Evolutionary conservation across 1,284 basidiomycete genomes (phyloP).

Genomic region (Chondrostereum purpureum): DNA sequence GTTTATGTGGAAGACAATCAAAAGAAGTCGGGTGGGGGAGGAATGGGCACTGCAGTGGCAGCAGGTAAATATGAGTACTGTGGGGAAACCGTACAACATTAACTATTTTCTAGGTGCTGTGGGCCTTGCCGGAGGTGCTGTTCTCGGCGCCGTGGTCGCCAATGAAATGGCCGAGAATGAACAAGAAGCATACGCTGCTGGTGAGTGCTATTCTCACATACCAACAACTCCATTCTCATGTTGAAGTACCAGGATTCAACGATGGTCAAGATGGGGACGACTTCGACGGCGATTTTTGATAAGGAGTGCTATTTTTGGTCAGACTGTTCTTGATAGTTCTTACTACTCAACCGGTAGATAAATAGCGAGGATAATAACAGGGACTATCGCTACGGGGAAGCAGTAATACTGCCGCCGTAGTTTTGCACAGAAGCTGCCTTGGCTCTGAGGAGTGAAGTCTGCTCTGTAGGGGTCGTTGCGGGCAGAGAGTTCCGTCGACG

Average conservation of each 20-base stretch:
- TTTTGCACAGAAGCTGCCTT: too few relatives aligned
- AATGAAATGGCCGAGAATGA: constrained; percentile 33
- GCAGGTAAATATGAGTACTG: too few relatives aligned
- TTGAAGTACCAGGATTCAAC: constrained; percentile 2
- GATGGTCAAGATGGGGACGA: constrained; percentile 9
- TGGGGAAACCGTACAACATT: too few relatives aligned
- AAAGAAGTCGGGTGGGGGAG: constrained; percentile 31
- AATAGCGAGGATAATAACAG: too few relatives aligned
- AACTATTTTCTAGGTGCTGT: constrained; percentile 55
- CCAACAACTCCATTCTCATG: too few relatives aligned
- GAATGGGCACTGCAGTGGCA: constrained; percentile 35
- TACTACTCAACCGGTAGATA: too few relatives aligned
- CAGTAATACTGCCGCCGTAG: neutral
- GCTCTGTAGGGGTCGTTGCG: neutral
- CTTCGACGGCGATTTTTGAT: neutral
- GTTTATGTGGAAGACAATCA: constrained; percentile 7
- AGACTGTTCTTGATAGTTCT: too few relatives aligned
- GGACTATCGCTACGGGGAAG: too few relatives aligned
- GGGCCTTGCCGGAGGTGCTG: constrained; percentile 51
- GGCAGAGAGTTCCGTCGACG: constrained; percentile 10
- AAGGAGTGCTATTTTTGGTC: too few relatives aligned
- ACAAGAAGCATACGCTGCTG: constrained; percentile 31
- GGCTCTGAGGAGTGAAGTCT: neutral
- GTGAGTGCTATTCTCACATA: constrained; percentile 21
- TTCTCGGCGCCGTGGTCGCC: constrained; percentile 46